A percentile compares a stretch with the other conserved stretches of the same genome.
Evolutionary conservation across 768 basidiomycete species (phyloP).

Genomic region (Lentinula guzmanii): DNA sequence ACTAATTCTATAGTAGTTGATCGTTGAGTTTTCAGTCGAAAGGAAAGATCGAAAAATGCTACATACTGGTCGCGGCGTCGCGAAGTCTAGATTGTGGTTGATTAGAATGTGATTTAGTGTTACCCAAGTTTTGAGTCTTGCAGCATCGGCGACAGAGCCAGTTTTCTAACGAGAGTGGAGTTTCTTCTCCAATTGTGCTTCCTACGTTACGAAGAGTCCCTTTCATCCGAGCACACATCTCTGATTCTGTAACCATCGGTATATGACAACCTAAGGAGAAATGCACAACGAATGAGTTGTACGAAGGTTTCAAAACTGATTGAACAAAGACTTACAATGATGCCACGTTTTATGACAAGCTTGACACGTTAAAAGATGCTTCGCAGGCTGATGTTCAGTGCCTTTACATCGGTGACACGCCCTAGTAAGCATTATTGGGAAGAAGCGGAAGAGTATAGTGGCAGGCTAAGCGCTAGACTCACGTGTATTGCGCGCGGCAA

Average conservation of each 20-base stretch:
- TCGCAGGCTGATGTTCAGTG: slow-evolving; percentile 17
- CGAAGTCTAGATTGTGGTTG: background rate
- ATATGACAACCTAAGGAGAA: background rate
- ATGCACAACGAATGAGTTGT: background rate
- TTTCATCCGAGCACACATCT: background rate
- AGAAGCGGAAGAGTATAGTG: no score
- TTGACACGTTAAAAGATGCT: slow-evolving; percentile 27
- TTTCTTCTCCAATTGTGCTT: background rate
- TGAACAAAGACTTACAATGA: slow-evolving; percentile 15
- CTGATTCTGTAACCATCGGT: background rate
- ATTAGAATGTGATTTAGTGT: background rate
- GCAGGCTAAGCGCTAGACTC: no score
- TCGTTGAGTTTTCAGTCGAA: no score
- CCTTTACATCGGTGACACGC: slow-evolving; percentile 19
- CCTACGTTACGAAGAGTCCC: background rate
- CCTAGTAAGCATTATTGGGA: background rate
- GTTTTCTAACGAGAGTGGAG: background rate
- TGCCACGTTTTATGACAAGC: slow-evolving; percentile 29
- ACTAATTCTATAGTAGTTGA: background rate
- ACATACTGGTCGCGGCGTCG: background rate
- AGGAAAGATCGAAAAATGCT: background rate
- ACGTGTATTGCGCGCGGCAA: no score
- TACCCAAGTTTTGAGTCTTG: background rate
- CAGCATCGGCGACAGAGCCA: background rate
- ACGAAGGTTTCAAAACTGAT: background rate